Evolutionary conservation across 106 monocot species (phyloP).

Genomic region (Dioscorea zingiberensis): DNA sequence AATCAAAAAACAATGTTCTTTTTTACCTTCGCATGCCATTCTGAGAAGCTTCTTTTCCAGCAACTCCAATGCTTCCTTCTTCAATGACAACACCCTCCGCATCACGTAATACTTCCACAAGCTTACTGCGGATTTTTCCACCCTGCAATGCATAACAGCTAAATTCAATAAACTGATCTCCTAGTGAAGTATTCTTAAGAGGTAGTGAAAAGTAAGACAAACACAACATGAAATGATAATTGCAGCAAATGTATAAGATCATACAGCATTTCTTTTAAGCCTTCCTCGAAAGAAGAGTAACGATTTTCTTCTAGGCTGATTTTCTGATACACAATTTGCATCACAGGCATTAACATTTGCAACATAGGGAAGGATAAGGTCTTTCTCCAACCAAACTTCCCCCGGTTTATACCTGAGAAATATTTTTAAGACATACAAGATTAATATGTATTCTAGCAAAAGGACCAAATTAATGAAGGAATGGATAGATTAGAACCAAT

Average conservation of each 20-base stretch:
- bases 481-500: constrained; percentile 42
- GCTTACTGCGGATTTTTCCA: constrained; percentile 86
- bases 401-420: constrained; percentile 87
- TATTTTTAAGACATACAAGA: not conserved
- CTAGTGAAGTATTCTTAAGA: not conserved
- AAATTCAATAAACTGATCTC: not conserved
- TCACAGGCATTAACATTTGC: constrained; percentile 85
- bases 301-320: constrained; percentile 50
- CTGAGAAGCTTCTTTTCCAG: constrained; percentile 75
- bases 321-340: constrained; percentile 48
- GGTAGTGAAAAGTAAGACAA: not conserved
- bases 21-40: constrained; percentile 86
- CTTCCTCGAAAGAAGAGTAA: constrained; percentile 91
- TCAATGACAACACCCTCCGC: constrained; percentile 59
- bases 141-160: constrained; percentile 34
- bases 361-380: constrained; percentile 94
- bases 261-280: constrained; percentile 95
- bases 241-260: constrained; percentile 1
- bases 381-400: constrained; percentile 89
- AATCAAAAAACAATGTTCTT: not conserved
- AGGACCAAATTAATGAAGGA: no score
- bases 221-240: no score
- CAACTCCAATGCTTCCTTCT: constrained; percentile 73
- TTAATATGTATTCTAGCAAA: no score
- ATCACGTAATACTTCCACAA: constrained; percentile 50